A percentile compares a stretch with the other conserved stretches of the same genome.
Evolutionary conservation across 768 basidiomycete species (phyloP).

Genomic region (Tylopilus intermedius): DNA sequence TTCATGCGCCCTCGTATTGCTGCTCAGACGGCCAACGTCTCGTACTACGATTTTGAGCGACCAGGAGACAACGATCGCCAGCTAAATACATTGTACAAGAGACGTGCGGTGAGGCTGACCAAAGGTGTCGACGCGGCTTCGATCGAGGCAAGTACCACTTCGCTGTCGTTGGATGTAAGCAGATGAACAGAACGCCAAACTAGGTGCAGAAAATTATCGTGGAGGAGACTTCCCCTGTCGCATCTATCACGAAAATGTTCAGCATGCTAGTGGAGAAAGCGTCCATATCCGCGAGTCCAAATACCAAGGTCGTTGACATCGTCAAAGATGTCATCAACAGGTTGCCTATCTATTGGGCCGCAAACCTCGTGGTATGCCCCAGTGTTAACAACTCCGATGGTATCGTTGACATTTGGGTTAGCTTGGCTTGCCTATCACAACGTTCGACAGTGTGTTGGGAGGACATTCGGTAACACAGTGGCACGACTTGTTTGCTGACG

Average conservation of each 20-base stretch:
- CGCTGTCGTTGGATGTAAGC: not conserved
- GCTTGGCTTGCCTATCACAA: constrained; percentile 33
- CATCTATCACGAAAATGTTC: constrained; percentile 11
- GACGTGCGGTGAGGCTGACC: constrained; percentile 17
- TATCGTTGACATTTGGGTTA: not conserved
- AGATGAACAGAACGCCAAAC: not conserved
- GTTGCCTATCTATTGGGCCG: constrained; percentile 58
- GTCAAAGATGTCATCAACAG: constrained; percentile 64
- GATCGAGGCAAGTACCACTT: constrained; percentile 13
- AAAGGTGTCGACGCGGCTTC: not conserved
- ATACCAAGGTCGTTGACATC: constrained; percentile 46
- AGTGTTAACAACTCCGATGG: not conserved
- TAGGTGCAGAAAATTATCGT: constrained; percentile 16
- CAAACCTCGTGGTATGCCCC: constrained; percentile 47
- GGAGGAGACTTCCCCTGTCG: constrained; percentile 9
- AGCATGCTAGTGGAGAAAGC: constrained; percentile 7
- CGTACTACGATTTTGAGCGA: constrained; percentile 57
- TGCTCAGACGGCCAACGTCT: constrained; percentile 27
- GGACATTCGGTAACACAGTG: constrained; percentile 39
- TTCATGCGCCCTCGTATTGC: constrained; percentile 40
- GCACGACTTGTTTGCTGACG: constrained; percentile 46
- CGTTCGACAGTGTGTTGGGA: constrained; percentile 35
- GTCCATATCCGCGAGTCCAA: constrained; percentile 2
- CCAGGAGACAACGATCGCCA: constrained; percentile 29
- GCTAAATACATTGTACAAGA: constrained; percentile 6